phyloP scores from a whole-genome alignment of 2,329 filamentous ascomycete genomes.

The Monosporascus sp. region DNA sequence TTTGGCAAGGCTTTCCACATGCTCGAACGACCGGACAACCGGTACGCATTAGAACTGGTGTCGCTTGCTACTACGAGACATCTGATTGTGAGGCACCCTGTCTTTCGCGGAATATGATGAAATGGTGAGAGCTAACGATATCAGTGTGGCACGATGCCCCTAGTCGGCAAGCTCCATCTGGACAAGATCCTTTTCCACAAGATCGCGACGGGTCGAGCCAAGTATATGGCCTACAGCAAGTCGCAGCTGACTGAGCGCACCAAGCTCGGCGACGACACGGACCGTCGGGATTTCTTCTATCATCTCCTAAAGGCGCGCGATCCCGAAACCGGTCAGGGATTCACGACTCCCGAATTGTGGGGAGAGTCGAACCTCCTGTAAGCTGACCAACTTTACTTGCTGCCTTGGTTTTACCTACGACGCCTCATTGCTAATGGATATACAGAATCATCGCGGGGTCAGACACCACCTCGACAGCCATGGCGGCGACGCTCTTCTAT shows the following conservation, averaged over 20 bases:
- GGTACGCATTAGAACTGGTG: conserved; percentile 62
- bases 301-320: conserved; percentile 67
- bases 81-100: conserved; percentile 50
- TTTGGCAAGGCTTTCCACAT: conserved; percentile 60
- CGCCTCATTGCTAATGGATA: no score
- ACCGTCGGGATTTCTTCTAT: conserved; percentile 71
- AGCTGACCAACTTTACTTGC: conserved; percentile 16
- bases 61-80: conserved; percentile 64
- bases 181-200: conserved; percentile 64
- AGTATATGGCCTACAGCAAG: conserved; percentile 68
- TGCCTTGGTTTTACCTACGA: no score
- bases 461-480: conserved; percentile 66
- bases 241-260: conserved; percentile 62
- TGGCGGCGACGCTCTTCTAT: conserved; percentile 60
- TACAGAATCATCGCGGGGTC: conserved; percentile 62
- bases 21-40: conserved; percentile 54
- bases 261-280: conserved; percentile 58
- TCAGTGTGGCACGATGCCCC: conserved; percentile 67
- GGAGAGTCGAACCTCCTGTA: conserved; percentile 64
- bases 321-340: conserved; percentile 63
- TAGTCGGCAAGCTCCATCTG: conserved; percentile 59
- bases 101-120: no score
- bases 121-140: neutral
- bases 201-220: conserved; percentile 60
- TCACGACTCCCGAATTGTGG: conserved; percentile 63